phyloP scores from a whole-genome alignment of 73 alveolate genomes.

The Paramecium biaurelia region DNA sequence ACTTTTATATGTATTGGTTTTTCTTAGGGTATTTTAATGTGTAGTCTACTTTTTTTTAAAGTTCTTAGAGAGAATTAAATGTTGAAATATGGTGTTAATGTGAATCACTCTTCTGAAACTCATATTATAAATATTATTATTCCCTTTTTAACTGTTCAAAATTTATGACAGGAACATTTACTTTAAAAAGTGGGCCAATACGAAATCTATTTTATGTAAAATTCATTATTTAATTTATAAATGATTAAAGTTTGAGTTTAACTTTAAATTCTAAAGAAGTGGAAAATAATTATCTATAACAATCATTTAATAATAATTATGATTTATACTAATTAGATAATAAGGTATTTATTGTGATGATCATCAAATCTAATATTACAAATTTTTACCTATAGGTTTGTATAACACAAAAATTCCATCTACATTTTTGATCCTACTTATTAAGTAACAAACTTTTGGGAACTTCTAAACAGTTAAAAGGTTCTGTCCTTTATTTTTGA shows the following conservation, averaged over 20 bases:
- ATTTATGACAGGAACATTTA: background rate
- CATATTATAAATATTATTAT: background rate
- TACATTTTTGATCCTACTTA: no score
- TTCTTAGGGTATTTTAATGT: background rate
- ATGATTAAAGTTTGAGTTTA: background rate
- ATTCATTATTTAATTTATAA: background rate
- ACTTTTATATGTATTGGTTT: background rate
- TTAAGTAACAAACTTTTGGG: no score
- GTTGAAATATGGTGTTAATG: background rate
- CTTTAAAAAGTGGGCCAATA: background rate
- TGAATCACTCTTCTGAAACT: background rate
- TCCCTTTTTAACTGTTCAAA: background rate
- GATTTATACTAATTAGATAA: no score
- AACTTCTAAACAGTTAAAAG: no score
- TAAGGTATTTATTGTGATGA: background rate
- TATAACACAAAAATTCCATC: no score
- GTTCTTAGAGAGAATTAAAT: background rate
- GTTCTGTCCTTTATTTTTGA: no score
- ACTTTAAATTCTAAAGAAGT: background rate
- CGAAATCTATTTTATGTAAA: background rate
- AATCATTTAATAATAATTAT: background rate
- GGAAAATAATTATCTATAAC: background rate
- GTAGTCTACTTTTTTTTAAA: background rate
- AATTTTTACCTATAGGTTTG: no score
- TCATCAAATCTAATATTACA: no score